Base-by-base conservation (phyloP, 345 rosid species). In the Adansonia digitata region DNA sequence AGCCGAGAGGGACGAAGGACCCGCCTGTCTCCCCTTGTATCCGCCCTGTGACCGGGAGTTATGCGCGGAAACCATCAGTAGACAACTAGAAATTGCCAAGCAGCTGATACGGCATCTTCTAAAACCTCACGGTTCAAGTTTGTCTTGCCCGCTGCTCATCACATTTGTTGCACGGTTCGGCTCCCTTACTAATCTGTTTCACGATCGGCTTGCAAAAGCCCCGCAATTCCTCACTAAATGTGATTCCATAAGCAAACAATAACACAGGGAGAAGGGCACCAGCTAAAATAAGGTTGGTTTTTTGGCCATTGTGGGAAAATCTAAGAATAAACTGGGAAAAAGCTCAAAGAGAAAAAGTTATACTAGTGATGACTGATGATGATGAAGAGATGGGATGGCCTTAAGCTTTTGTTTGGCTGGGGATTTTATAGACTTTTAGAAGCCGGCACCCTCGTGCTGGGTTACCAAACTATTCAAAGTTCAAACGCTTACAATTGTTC, bases 21-120 rank as follows among this genome's bases (percentile, higher is more conserved):
- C n/a, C n/a, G n/a, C n/a, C n/a, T n/a, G n/a, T n/a, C n/a, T n/a
- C n/a, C n/a, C n/a, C n/a, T n/a, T n/a, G n/a, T n/a, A n/a, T n/a
- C n/a, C n/a, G n/a, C n/a, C n/a, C 92, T 89, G 77, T 85, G 85
- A 15, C 90, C 86, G 0, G 89, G 92, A 14, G 75, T 74, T 0
- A 86, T 87, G 90, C 81, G 39, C 84, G 86, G 79, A 80, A 83
- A 76, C 68, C 88, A 35, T 87, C 80, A 10, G 52, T 48, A 0
- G 69, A 10, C 26, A 59, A 9, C 18, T n/a, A n/a, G n/a, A n/a
- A n/a, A 55, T 13, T 26, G 59, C 66, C 26, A n/a, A 22, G 35
- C 22, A 1, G 29, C 5, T 11, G 39, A n/a, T n/a, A n/a, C n/a
- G n/a, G 12, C 46, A 10, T 42, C 78, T 4, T 52, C 35, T 24